Conservation (phyloP, 2,329 filamentous ascomycete species). For the Sclerotinia spermophila region DNA sequence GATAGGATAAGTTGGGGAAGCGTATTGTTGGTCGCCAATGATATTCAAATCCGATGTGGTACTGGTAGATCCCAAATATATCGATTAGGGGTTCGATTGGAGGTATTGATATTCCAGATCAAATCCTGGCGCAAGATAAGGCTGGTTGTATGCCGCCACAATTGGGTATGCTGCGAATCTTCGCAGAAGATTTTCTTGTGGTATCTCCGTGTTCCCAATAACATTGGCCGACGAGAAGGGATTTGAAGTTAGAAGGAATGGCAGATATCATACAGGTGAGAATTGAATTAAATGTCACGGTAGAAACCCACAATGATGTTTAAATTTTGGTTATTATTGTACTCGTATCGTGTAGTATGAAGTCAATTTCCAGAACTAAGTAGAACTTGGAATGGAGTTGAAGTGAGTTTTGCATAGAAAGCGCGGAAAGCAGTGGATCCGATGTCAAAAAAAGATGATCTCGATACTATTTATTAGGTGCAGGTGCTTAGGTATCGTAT, state of each 20-base stretch:
- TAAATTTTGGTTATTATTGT: background rate
- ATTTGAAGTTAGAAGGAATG: background rate
- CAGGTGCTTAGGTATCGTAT: too few relatives aligned
- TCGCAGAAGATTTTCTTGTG: slow-evolving; percentile 28
- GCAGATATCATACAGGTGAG: background rate
- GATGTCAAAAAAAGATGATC: slow-evolving; percentile 9
- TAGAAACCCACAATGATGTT: background rate
- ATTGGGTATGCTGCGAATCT: slow-evolving; percentile 35
- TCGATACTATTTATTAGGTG: background rate
- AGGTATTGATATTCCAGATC: slow-evolving; percentile 32
- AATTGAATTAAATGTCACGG: background rate
- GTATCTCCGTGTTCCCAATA: slow-evolving; percentile 20
- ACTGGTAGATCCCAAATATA: slow-evolving; percentile 30
- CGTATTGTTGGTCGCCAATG: slow-evolving; percentile 33
- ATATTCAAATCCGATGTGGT: slow-evolving; percentile 33
- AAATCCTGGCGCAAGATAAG: slow-evolving; percentile 32
- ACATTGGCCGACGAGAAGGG: slow-evolving; percentile 26
- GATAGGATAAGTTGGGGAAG: slow-evolving; percentile 24
- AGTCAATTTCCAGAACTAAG: background rate
- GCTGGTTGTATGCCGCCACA: slow-evolving; percentile 34
- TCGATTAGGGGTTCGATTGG: slow-evolving; percentile 26
- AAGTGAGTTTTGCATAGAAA: slow-evolving; percentile 4
- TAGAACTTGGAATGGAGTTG: background rate
- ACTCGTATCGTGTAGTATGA: background rate
- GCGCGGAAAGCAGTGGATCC: slow-evolving; percentile 10